Evolutionary conservation across 2,329 filamentous ascomycete species (phyloP).

Genomic region (Tolypocladium paradoxum): DNA sequence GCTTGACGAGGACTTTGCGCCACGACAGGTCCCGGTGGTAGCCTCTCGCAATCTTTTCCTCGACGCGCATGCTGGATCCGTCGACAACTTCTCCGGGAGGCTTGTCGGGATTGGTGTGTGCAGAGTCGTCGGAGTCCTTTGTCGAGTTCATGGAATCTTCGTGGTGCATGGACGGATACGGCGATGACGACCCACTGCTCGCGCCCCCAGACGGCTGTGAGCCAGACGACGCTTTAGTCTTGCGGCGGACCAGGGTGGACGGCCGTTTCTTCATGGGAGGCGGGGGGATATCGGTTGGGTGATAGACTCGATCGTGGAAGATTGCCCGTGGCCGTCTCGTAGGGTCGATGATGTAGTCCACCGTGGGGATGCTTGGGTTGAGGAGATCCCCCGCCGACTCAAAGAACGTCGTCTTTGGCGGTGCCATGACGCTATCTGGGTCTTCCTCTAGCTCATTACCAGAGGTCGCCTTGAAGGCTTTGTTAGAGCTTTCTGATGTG

Average conservation of each 20-base stretch:
- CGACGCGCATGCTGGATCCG: slow-evolving; percentile 69
- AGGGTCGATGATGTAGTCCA: slow-evolving; percentile 76
- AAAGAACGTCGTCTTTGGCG: slow-evolving; percentile 85
- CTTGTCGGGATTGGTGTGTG: slow-evolving; percentile 34
- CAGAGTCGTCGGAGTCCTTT: slow-evolving; percentile 42
- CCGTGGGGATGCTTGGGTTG: slow-evolving; percentile 75
- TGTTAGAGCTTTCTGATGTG: slow-evolving; percentile 6
- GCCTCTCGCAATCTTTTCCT: slow-evolving; percentile 93
- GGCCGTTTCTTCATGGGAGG: slow-evolving; percentile 54
- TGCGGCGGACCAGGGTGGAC: slow-evolving; percentile 23
- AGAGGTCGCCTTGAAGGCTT: slow-evolving; percentile 31
- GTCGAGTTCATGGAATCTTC: slow-evolving; percentile 32
- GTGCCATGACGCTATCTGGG: slow-evolving; percentile 46
- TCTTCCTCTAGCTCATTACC: slow-evolving; percentile 38
- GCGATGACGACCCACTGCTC: slow-evolving; percentile 20
- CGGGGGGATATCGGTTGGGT: slow-evolving; percentile 82
- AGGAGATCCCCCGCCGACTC: slow-evolving; percentile 90
- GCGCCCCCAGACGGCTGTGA: slow-evolving; percentile 11
- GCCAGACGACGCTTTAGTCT: slow-evolving; percentile 12
- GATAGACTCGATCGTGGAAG: slow-evolving; percentile 93
- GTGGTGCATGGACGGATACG: slow-evolving; percentile 23
- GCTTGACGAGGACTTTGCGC: slow-evolving; percentile 90
- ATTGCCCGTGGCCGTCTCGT: slow-evolving; percentile 75
- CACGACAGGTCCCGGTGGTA: slow-evolving; percentile 88
- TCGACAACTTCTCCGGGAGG: slow-evolving; percentile 33